Conservation (phyloP, 805 yeast genomes). For the Kuraishia capsulata region DNA sequence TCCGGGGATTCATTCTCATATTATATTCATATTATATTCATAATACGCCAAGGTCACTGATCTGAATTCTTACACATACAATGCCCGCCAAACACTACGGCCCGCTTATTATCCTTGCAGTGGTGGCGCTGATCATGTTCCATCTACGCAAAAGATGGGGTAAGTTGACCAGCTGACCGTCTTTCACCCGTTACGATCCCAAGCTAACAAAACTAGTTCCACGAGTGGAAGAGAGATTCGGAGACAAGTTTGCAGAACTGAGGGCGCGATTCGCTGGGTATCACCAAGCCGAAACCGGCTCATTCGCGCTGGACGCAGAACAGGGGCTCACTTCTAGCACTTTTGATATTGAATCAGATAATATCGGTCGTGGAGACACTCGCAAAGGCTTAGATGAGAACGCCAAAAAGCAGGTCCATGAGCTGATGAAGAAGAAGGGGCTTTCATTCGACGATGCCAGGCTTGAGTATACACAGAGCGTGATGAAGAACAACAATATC, state of each 20-base stretch:
- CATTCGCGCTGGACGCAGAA: constrained; percentile 37
- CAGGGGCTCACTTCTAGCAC: constrained; percentile 49
- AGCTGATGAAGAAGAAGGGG: constrained; percentile 41
- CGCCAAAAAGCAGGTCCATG: constrained; percentile 41
- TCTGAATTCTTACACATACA: too few species aligned
- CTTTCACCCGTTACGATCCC: not conserved
- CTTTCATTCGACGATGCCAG: constrained; percentile 67
- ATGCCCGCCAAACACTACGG: too few species aligned
- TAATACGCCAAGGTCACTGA: too few species aligned
- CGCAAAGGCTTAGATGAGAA: constrained; percentile 53
- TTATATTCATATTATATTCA: too few species aligned
- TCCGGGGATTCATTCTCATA: too few species aligned
- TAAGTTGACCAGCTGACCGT: not conserved
- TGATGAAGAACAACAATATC: constrained; percentile 41
- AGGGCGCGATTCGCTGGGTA: not conserved
- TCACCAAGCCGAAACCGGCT: constrained; percentile 6
- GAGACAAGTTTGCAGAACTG: not conserved
- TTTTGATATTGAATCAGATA: constrained; percentile 42
- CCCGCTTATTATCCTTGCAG: constrained; percentile 4
- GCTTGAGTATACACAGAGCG: constrained; percentile 33
- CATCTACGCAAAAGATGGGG: constrained; percentile 23
- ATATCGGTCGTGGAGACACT: constrained; percentile 36
- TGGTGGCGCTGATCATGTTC: constrained; percentile 14
- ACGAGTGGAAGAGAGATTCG: not conserved
- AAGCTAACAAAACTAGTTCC: not conserved